Evolutionary conservation across 345 rosid species (phyloP).

Genomic region (Rhizophora apiculata): DNA sequence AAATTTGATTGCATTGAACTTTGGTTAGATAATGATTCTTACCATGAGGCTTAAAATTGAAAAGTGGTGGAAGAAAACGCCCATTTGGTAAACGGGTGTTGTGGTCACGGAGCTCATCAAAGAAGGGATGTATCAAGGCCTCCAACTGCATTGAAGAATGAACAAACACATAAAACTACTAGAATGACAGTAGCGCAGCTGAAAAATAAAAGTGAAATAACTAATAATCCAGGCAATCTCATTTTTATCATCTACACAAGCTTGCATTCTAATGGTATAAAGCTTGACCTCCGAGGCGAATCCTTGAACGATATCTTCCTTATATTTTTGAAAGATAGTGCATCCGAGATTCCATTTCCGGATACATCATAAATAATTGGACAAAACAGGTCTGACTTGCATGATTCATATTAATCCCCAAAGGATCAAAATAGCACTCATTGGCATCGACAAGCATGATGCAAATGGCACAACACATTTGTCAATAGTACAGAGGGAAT

Average conservation of each 20-base stretch:
- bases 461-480: too few relatives aligned
- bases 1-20: conserved; percentile 4
- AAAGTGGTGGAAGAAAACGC: conserved; percentile 88
- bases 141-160: conserved; percentile 51
- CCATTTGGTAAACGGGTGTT: conserved; percentile 76
- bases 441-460: too few relatives aligned
- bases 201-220: neutral
- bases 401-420: too few relatives aligned
- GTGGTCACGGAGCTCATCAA: conserved; percentile 91
- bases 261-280: neutral
- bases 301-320: too few relatives aligned
- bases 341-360: too few relatives aligned
- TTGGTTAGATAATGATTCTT: neutral
- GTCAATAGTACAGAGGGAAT: too few relatives aligned
- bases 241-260: too few relatives aligned
- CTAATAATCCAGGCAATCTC: too few relatives aligned
- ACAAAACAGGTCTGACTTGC: too few relatives aligned
- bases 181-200: neutral
- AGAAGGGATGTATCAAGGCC: conserved; percentile 87
- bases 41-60: conserved; percentile 94
- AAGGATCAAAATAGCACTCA: too few relatives aligned
- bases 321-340: too few relatives aligned
- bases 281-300: neutral
- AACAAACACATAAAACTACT: neutral
- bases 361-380: too few relatives aligned